These are phyloP conservation scores for Oleoguttula mirabilis DNA, from an alignment of 495 filamentous ascomycete genomes.

Conservation along the genomic window DNA sequence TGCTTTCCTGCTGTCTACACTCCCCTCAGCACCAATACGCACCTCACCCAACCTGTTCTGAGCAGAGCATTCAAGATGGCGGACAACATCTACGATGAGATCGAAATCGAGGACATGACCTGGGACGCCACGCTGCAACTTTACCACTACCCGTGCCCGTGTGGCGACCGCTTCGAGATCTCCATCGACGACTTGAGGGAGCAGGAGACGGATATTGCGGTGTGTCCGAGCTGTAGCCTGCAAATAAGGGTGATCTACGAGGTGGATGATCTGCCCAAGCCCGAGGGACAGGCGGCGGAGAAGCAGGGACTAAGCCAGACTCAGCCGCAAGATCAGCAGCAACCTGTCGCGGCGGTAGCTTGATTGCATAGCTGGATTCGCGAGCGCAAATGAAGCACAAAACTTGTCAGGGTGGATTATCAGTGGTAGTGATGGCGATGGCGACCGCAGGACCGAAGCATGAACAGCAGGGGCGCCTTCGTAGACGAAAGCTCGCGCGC, in stretches of 20 bases:
- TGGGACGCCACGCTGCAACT: constrained; percentile 71
- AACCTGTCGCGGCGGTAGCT: constrained; percentile 18
- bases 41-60: not conserved
- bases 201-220: constrained; percentile 69
- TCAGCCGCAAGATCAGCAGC: constrained; percentile 10
- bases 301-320: too few species aligned
- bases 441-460: too few species aligned
- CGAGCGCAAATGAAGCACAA: too few species aligned
- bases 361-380: too few species aligned
- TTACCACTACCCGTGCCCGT: constrained; percentile 93
- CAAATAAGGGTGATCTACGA: constrained; percentile 96
- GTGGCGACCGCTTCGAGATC: constrained; percentile 95
- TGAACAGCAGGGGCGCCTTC: too few species aligned
- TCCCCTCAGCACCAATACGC: too few species aligned
- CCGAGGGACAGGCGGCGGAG: too few species aligned
- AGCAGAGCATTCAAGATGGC: too few species aligned
- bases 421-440: too few species aligned
- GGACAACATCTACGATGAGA: constrained; percentile 75
- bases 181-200: constrained; percentile 71
- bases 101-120: constrained; percentile 99
- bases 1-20: too few species aligned
- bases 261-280: constrained; percentile 36
- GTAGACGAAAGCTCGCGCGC: too few species aligned
- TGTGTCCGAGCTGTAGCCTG: constrained; percentile 91
- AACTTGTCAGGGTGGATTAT: too few species aligned